Evolutionary conservation across 768 basidiomycete genomes (phyloP).

Genomic region (Cystofilobasidium macerans): DNA sequence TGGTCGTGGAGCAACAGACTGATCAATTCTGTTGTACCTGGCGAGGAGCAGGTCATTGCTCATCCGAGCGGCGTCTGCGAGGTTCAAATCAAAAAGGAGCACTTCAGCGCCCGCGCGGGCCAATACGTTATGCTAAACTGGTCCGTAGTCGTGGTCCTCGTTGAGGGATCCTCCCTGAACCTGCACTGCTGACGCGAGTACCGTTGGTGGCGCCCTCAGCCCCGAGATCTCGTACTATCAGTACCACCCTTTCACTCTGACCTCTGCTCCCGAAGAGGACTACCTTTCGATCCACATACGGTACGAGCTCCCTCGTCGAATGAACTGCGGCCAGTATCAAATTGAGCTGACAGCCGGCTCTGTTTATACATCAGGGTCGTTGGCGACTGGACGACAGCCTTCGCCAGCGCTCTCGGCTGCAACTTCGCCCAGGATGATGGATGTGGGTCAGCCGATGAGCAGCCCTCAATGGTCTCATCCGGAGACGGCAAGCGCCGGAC

Average conservation of each 20-base stretch:
- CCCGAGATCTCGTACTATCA: slow-evolving; percentile 90
- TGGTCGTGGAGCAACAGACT: too few relatives aligned
- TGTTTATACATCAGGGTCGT: slow-evolving; percentile 2
- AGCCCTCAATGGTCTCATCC: too few relatives aligned
- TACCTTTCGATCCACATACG: slow-evolving; percentile 91
- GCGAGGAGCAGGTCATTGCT: slow-evolving; percentile 52
- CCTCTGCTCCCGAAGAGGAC: slow-evolving; percentile 89
- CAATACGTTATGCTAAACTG: slow-evolving; percentile 79
- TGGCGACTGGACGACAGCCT: slow-evolving; percentile 40
- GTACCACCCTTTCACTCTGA: slow-evolving; percentile 95
- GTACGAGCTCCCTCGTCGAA: not conserved
- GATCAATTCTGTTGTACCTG: too few relatives aligned
- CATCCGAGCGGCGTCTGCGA: slow-evolving; percentile 92
- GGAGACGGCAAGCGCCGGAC: not conserved
- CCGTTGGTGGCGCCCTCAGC: slow-evolving; percentile 39
- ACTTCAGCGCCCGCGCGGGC: slow-evolving; percentile 66
- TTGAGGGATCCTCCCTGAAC: not conserved
- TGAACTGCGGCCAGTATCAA: too few relatives aligned
- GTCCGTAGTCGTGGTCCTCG: not conserved
- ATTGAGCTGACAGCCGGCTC: not conserved
- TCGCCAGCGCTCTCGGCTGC: slow-evolving; percentile 73
- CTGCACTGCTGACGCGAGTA: not conserved
- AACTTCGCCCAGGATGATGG: slow-evolving; percentile 47
- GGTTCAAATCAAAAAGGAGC: slow-evolving; percentile 95
- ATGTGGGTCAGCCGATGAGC: too few relatives aligned